Percentiles rank a stretch among this genome's conserved stretches.
These are phyloP conservation scores for Echinochloa phyllopogon DNA, from an alignment of 176 grass and related monocot genomes.

Conservation along the genomic window DNA sequence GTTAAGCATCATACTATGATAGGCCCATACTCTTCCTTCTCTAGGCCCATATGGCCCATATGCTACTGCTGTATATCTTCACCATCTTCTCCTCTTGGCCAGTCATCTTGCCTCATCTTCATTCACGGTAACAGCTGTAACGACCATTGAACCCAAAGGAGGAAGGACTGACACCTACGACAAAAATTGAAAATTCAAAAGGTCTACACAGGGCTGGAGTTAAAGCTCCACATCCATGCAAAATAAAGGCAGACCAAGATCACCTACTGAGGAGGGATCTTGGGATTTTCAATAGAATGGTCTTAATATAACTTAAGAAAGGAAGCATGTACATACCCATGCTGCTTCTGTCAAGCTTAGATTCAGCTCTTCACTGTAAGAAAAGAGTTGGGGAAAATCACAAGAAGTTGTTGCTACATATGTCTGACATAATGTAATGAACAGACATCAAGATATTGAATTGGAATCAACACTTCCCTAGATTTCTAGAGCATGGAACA, in stretches of 20 bases:
- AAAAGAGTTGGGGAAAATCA: slow-evolving; percentile 26
- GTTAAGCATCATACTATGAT: no score
- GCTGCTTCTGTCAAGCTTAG: slow-evolving; percentile 96
- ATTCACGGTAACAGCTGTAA: no score
- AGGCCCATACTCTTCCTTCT: no score
- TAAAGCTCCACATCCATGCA: slow-evolving; percentile 17
- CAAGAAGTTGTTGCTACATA: background rate
- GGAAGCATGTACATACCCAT: slow-evolving; percentile 66
- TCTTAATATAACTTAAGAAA: slow-evolving; percentile 33
- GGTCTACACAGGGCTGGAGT: background rate
- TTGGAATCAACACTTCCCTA: slow-evolving; percentile 5
- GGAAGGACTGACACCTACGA: slow-evolving; percentile 90
- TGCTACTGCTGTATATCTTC: no score
- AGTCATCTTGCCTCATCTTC: no score
- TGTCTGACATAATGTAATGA: slow-evolving; percentile 2
- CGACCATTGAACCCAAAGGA: slow-evolving; percentile 85
- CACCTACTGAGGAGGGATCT: slow-evolving; percentile 12
- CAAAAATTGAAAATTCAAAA: slow-evolving; percentile 39
- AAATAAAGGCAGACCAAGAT: slow-evolving; percentile 12
- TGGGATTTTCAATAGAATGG: background rate
- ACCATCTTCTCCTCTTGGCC: no score
- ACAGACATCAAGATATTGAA: slow-evolving; percentile 13
- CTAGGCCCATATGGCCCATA: no score
- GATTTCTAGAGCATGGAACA: background rate
- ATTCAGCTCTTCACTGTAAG: slow-evolving; percentile 83